Evolutionary conservation across 352 stramenopile species (phyloP).

Genomic region (Paralagenidium karlingii): DNA sequence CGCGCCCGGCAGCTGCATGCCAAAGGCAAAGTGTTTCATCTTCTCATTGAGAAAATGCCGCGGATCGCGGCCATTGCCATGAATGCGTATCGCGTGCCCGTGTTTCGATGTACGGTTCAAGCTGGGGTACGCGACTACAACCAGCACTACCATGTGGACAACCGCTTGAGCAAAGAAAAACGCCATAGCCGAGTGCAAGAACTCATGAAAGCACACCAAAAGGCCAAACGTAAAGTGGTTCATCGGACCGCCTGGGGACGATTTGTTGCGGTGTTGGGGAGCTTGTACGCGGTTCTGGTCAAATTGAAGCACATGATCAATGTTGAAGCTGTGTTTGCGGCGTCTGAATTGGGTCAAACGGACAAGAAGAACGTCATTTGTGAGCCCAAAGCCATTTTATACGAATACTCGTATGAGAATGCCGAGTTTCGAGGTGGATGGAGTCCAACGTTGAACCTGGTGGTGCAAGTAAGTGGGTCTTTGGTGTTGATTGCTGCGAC

Average conservation of each 20-base stretch:
- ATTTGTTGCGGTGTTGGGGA: no score
- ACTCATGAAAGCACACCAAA: no score
- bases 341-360: conserved; percentile 14
- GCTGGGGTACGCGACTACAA: conserved; percentile 36
- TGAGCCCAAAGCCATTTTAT: conserved; percentile 67
- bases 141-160: no score
- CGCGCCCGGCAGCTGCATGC: conserved; percentile 38
- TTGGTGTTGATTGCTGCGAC: background rate
- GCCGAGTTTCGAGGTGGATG: conserved; percentile 43
- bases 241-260: no score
- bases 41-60: conserved; percentile 60
- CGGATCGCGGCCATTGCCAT: conserved; percentile 44
- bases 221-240: no score
- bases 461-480: conserved; percentile 30
- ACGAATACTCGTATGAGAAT: conserved; percentile 74
- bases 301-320: conserved; percentile 6
- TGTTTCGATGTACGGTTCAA: conserved; percentile 55
- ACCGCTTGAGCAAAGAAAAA: no score
- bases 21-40: conserved; percentile 52
- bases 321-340: conserved; percentile 51
- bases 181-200: no score
- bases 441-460: conserved; percentile 44
- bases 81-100: conserved; percentile 49
- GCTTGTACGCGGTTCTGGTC: conserved; percentile 23
- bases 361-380: conserved; percentile 50